These are phyloP conservation scores for Mrakia frigida DNA, from an alignment of 768 basidiomycete genomes.

Conservation along the genomic window DNA sequence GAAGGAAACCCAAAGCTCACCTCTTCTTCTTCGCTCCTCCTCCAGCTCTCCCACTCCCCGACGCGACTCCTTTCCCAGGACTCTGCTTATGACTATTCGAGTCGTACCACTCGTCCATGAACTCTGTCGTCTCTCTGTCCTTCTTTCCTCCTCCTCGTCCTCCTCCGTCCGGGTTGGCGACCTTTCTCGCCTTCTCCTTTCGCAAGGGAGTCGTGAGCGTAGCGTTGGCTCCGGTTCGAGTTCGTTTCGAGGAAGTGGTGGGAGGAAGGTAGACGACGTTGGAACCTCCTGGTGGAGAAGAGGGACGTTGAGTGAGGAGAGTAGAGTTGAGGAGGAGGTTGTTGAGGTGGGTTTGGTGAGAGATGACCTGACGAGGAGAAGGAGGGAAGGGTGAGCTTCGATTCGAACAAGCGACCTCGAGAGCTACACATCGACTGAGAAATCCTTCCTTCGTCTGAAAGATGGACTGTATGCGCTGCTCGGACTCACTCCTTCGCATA, in stretches of 20 bases:
- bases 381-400: background rate
- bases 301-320: constrained; percentile 37
- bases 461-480: background rate
- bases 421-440: too few species aligned
- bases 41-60: background rate
- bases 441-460: too few species aligned
- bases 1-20: background rate
- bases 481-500: constrained; percentile 74
- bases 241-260: constrained; percentile 25
- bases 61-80: constrained; percentile 12
- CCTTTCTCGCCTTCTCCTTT: constrained; percentile 17
- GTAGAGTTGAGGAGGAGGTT: constrained; percentile 42
- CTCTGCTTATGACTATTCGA: constrained; percentile 20
- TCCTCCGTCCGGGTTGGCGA: constrained; percentile 17
- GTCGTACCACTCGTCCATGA: constrained; percentile 15
- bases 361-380: constrained; percentile 39
- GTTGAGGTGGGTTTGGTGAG: constrained; percentile 43
- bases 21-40: constrained; percentile 9
- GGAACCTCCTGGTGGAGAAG: constrained; percentile 34
- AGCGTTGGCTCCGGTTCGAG: constrained; percentile 34
- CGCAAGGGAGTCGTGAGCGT: constrained; percentile 1
- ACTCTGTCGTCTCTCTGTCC: constrained; percentile 4
- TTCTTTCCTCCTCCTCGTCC: constrained; percentile 15
- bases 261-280: constrained; percentile 35
- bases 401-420: background rate